These are phyloP conservation scores for Inga leiocalycina DNA, from an alignment of 306 rosid species.

Conservation along the genomic window DNA sequence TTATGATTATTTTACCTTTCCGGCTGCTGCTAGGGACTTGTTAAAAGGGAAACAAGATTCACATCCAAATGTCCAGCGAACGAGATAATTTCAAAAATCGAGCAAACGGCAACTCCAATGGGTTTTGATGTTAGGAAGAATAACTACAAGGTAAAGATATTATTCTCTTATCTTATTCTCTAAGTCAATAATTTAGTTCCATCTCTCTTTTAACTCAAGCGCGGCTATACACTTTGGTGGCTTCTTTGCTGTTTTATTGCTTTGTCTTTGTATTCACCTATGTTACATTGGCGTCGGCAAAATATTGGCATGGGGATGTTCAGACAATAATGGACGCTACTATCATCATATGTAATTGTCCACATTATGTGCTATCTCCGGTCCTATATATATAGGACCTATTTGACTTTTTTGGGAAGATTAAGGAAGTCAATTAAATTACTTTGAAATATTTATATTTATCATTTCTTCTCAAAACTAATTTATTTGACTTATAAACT, in stretches of 20 bases:
- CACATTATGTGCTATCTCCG: background rate
- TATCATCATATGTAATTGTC: background rate
- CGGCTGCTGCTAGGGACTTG: slow-evolving; percentile 56
- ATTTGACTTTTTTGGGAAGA: no score
- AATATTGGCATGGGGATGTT: background rate
- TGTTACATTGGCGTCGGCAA: background rate
- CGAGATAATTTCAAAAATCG: slow-evolving; percentile 69
- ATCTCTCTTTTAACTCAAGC: background rate
- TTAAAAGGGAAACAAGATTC: slow-evolving; percentile 73
- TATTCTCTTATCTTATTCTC: slow-evolving; percentile 6
- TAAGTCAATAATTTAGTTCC: background rate
- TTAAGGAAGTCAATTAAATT: no score
- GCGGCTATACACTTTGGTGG: background rate
- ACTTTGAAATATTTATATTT: no score
- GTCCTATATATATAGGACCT: no score
- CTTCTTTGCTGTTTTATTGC: background rate
- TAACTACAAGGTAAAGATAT: slow-evolving; percentile 56
- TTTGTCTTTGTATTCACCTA: background rate
- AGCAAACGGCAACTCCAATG: slow-evolving; percentile 57
- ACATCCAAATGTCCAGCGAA: slow-evolving; percentile 56
- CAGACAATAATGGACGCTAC: background rate
- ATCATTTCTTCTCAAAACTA: no score
- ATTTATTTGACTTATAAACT: no score
- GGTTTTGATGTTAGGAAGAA: slow-evolving; percentile 74
- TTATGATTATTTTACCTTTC: background rate